These are phyloP conservation scores for Chytriomyces confervae DNA, from an alignment of 192 early-diverging fungal genomes.

Conservation along the genomic window DNA sequence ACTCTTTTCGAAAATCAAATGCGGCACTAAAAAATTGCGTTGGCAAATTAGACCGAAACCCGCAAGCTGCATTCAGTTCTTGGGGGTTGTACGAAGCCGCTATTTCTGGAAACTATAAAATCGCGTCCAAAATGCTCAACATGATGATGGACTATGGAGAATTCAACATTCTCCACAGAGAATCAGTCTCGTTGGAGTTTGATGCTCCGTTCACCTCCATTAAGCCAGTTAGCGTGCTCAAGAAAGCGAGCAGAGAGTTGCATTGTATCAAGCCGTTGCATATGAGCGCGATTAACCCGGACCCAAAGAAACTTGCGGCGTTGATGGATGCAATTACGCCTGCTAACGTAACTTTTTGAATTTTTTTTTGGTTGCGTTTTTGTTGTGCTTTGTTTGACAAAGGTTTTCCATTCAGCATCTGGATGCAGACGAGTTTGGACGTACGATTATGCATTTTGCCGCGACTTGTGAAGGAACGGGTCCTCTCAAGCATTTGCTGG, in stretches of 20 bases:
- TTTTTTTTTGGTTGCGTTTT: background rate
- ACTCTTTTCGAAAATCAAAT: background rate
- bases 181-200: slow-evolving; percentile 23
- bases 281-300: slow-evolving; percentile 56
- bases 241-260: slow-evolving; percentile 44
- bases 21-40: background rate
- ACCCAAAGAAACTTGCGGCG: slow-evolving; percentile 37
- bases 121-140: slow-evolving; percentile 35
- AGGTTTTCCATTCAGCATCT: slow-evolving; percentile 16
- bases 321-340: slow-evolving; percentile 44
- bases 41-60: background rate
- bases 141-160: slow-evolving; percentile 30
- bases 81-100: slow-evolving; percentile 43
- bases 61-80: background rate
- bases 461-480: slow-evolving; percentile 51
- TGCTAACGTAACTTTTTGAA: background rate
- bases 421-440: slow-evolving; percentile 48
- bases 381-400: background rate
- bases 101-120: slow-evolving; percentile 27
- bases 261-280: slow-evolving; percentile 51
- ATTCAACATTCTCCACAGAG: slow-evolving; percentile 44
- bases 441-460: slow-evolving; percentile 58
- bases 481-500: slow-evolving; percentile 52
- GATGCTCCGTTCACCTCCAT: slow-evolving; percentile 10
- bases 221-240: slow-evolving; percentile 44